These are phyloP conservation scores for Colletotrichum sp. DNA, from an alignment of 2,329 filamentous ascomycete genomes.

Conservation along the genomic window DNA sequence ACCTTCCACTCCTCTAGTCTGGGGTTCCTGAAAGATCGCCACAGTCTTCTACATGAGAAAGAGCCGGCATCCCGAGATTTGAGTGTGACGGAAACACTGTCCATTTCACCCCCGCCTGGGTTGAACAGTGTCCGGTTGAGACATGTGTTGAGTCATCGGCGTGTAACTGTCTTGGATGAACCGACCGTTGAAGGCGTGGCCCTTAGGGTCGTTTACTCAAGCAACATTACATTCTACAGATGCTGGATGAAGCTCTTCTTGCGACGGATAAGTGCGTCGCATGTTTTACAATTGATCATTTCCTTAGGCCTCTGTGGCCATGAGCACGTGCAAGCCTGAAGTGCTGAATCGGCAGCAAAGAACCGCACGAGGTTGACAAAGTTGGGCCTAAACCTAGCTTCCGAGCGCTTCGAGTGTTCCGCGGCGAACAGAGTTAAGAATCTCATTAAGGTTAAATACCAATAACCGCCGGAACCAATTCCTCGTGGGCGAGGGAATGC, in stretches of 20 bases:
- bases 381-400: neutral
- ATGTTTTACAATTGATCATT: no score
- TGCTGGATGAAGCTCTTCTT: neutral
- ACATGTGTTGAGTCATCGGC: neutral
- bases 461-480: neutral
- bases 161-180: neutral
- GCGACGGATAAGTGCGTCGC: neutral
- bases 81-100: neutral
- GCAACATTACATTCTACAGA: neutral
- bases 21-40: neutral
- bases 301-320: no score
- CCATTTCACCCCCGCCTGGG: accelerated
- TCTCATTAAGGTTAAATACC: neutral
- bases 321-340: accelerated
- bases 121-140: neutral
- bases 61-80: no score
- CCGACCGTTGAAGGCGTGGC: neutral
- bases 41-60: neutral
- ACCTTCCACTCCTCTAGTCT: neutral
- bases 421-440: neutral
- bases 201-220: neutral
- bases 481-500: neutral
- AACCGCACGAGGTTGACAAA: neutral
- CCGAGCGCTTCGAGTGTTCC: neutral
- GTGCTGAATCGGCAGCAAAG: neutral